These are phyloP conservation scores for Gossypium lobatum DNA, from an alignment of 441 rosid genomes.

Conservation along the genomic window DNA sequence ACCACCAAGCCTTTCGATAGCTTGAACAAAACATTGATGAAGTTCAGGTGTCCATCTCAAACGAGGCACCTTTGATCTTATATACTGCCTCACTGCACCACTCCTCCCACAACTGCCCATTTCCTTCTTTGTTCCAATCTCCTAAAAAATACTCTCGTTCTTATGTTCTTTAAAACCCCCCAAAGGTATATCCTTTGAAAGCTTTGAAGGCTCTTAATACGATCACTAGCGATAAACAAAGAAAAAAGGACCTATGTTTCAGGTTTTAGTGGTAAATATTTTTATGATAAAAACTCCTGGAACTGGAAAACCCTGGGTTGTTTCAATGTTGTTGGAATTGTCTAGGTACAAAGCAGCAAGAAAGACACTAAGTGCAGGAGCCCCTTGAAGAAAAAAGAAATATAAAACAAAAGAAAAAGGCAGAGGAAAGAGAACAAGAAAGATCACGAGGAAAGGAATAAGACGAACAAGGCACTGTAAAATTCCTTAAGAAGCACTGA, in stretches of 20 bases:
- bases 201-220: background rate
- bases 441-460: conserved; percentile 44
- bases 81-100: conserved; percentile 74
- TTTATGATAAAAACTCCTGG: background rate
- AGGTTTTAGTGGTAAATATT: background rate
- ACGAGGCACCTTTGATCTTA: conserved; percentile 88
- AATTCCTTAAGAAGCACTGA: conserved; percentile 42
- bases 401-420: background rate
- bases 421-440: background rate
- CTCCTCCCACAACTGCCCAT: conserved; percentile 80
- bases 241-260: background rate
- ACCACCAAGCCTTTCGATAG: conserved; percentile 84
- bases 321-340: conserved; percentile 13
- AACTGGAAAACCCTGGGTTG: background rate
- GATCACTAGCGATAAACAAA: background rate
- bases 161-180: background rate
- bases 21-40: conserved; percentile 80
- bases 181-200: no score
- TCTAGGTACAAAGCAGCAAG: conserved; percentile 14
- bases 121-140: background rate
- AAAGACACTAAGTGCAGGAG: background rate
- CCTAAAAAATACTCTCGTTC: background rate
- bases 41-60: conserved; percentile 97
- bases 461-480: conserved; percentile 36
- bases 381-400: background rate